Evolutionary conservation across 2,329 filamentous ascomycete genomes (phyloP).

Genomic region (Cladophialophora immunda): DNA sequence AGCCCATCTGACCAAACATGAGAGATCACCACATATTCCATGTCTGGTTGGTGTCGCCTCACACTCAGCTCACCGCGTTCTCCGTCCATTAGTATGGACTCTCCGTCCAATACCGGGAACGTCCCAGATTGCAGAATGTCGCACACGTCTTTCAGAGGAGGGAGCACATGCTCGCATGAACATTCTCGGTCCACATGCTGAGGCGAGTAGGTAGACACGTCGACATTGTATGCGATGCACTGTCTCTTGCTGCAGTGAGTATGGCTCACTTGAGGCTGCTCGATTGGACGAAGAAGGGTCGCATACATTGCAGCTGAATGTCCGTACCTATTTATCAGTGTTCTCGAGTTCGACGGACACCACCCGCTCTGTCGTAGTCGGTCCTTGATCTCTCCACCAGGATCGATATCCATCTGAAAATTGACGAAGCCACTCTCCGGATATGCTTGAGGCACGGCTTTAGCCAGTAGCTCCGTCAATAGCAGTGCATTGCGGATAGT

Average conservation of each 20-base stretch:
- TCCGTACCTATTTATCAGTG: neutral
- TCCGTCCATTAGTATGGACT: neutral
- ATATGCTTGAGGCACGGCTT: conserved; percentile 4
- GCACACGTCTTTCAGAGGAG: neutral
- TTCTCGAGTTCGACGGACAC: conserved; percentile 2
- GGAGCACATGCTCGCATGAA: neutral
- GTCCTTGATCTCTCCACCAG: neutral
- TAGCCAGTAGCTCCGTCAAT: neutral
- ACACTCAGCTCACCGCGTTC: neutral
- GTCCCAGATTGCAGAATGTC: conserved; percentile 2
- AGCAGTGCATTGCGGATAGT: conserved; percentile 2
- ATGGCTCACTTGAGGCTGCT: neutral
- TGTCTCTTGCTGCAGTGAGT: neutral
- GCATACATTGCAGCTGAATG: conserved; percentile 8
- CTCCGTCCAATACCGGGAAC: neutral
- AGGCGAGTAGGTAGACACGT: neutral
- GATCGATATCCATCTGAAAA: neutral
- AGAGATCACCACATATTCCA: conserved; percentile 3
- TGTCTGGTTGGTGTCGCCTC: neutral
- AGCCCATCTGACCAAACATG: conserved; percentile 7
- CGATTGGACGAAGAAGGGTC: conserved; percentile 1
- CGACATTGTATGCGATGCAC: neutral
- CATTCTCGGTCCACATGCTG: neutral
- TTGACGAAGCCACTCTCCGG: neutral
- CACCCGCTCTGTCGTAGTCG: neutral